These are phyloP conservation scores for Sarocladiaceae sp. DNA, from an alignment of 2,329 filamentous ascomycete species.

Conservation along the genomic window DNA sequence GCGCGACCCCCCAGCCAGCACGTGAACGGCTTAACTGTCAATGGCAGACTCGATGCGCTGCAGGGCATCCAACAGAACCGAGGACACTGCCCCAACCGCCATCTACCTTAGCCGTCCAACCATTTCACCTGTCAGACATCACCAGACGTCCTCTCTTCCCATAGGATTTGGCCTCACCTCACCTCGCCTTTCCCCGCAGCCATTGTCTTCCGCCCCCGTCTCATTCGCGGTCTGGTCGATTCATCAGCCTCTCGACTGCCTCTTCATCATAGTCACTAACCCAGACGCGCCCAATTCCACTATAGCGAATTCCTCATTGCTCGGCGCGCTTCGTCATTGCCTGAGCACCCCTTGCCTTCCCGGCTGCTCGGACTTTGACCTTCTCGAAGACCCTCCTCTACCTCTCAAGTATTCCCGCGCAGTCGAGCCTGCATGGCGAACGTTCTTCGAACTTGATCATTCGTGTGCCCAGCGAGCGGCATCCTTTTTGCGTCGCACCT, in stretches of 20 bases:
- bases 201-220: not conserved
- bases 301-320: not conserved
- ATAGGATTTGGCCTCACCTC: too few species aligned
- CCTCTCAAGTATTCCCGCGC: not conserved
- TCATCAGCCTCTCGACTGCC: not conserved
- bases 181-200: not conserved
- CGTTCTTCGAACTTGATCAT: not conserved
- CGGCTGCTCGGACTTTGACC: not conserved
- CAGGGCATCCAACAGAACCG: constrained; percentile 7
- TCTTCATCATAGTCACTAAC: not conserved
- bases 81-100: constrained; percentile 9
- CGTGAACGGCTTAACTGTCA: constrained; percentile 3
- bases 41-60: too few species aligned
- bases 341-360: not conserved
- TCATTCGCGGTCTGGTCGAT: too few species aligned
- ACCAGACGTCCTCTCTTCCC: not conserved
- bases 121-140: constrained; percentile 6
- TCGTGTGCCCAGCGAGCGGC: not conserved
- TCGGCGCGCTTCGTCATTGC: constrained; percentile 1
- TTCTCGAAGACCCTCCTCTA: not conserved
- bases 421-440: constrained; percentile 4
- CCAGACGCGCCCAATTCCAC: not conserved
- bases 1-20: not conserved
- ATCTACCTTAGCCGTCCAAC: too few species aligned
- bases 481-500: not conserved